phyloP scores from a whole-genome alignment of 331 rosid genomes.

The Erythrophleum ivorense region DNA sequence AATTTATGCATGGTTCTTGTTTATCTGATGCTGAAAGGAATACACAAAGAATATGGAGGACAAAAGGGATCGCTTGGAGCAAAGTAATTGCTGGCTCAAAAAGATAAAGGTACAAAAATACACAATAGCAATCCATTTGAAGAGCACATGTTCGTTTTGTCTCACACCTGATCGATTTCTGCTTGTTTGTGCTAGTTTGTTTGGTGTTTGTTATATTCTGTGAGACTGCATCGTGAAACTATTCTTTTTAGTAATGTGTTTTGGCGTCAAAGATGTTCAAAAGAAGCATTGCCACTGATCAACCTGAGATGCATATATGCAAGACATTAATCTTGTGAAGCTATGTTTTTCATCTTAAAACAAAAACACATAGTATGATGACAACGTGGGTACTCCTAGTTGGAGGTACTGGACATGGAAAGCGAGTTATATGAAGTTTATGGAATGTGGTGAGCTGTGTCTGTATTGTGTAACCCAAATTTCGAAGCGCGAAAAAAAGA shows the following conservation, averaged over 20 bases:
- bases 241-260: not conserved
- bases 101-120: constrained; percentile 52
- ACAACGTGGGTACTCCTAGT: not conserved
- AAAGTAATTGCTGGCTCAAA: constrained; percentile 52
- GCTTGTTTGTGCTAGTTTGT: not conserved
- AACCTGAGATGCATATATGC: not conserved
- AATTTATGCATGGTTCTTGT: constrained; percentile 15
- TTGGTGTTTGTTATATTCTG: not conserved
- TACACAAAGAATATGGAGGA: constrained; percentile 59
- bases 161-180: not conserved
- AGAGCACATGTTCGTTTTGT: not conserved
- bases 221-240: not conserved
- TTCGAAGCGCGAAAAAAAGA: not conserved
- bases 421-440: not conserved
- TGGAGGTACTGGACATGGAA: not conserved
- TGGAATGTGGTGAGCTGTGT: not conserved
- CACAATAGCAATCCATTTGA: constrained; percentile 5
- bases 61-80: constrained; percentile 49
- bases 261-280: not conserved
- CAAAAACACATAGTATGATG: not conserved
- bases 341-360: not conserved
- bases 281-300: not conserved
- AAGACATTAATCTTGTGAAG: not conserved
- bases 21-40: constrained; percentile 54
- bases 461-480: not conserved